Evolutionary conservation across 495 filamentous ascomycete species (phyloP), one percentile per base, ranked within the genome.

Genomic region (Xylaria nigripes): DNA sequence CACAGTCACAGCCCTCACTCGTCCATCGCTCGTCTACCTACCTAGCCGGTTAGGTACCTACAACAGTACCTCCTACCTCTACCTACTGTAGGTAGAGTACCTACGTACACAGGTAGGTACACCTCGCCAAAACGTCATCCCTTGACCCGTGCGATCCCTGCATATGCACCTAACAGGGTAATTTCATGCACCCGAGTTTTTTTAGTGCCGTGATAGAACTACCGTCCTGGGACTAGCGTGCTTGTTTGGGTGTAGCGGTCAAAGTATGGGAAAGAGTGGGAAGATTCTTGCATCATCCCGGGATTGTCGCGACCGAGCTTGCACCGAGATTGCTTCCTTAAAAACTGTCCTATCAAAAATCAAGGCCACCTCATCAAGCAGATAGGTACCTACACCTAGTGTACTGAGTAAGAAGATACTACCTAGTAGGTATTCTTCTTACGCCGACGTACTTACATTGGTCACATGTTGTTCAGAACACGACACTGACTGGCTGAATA

Each of bases 241-340:
- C 32, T 24, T 4, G 27, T 52, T 9, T 23, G n/a, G 36, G 46
- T 55, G 24, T 55, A 27, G 53, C 53, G 53, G 53, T 55, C 53
- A 55, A 32, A 46, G 32, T 36, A 36, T 12, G 10, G 32, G 42
- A 16, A 9, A 27, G 34, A 0, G 29, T 19, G 5, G 23, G 38
- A 55, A 45, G 38, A 50, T 29, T 55, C 46, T 49, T 55, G 53
- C 46, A 49, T 55, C 53, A 48, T 55, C 27, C 61, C 55, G 50
- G 48, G 50, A 55, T 55, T 61, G 46, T 53, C 56, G 56, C 60
- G 62, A 58, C 53, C 53, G 53, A 55, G 45, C 53, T 55, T 55
- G 53, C 53, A 55, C 53, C 53, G 53, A 55, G 53, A 55, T 55
- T 55, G 53, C 45, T 29, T 36, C 48, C 45, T 50, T 43, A 50